phyloP scores from a whole-genome alignment of 164 flowering plant genomes.

The Tetracentron sinense region DNA sequence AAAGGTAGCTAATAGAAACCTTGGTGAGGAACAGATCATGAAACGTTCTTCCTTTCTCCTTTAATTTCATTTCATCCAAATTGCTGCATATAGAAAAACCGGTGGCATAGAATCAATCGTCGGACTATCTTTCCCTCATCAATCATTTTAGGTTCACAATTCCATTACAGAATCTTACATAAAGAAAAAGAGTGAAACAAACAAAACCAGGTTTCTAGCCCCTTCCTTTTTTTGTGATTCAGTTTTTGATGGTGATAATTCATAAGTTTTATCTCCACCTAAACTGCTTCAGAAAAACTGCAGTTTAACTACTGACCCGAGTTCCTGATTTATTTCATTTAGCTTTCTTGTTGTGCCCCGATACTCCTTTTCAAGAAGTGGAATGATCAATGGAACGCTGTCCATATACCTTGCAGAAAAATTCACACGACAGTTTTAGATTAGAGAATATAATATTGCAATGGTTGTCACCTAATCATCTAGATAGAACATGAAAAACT shows the following conservation, averaged over 20 bases:
- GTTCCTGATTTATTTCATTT: conserved; percentile 70
- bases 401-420: conserved; percentile 73
- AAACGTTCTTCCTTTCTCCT: conserved; percentile 88
- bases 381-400: conserved; percentile 78
- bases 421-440: conserved; percentile 7
- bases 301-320: conserved; percentile 45
- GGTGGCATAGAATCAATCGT: conserved; percentile 8
- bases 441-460: conserved; percentile 5
- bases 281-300: not conserved
- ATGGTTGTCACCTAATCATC: not conserved
- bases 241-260: too few species aligned
- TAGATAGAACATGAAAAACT: not conserved
- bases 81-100: conserved; percentile 46
- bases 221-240: not conserved
- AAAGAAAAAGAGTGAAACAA: not conserved
- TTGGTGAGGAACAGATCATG: conserved; percentile 88
- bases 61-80: conserved; percentile 78
- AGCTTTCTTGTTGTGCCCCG: conserved; percentile 66
- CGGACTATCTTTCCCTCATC: not conserved
- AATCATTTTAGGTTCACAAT: not conserved
- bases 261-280: too few species aligned
- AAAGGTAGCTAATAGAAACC: conserved; percentile 34
- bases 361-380: conserved; percentile 91
- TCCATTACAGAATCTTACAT: not conserved
- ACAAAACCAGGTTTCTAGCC: not conserved